Conservation (phyloP, 2,329 filamentous ascomycete species). For the Calonectria naviculata region DNA sequence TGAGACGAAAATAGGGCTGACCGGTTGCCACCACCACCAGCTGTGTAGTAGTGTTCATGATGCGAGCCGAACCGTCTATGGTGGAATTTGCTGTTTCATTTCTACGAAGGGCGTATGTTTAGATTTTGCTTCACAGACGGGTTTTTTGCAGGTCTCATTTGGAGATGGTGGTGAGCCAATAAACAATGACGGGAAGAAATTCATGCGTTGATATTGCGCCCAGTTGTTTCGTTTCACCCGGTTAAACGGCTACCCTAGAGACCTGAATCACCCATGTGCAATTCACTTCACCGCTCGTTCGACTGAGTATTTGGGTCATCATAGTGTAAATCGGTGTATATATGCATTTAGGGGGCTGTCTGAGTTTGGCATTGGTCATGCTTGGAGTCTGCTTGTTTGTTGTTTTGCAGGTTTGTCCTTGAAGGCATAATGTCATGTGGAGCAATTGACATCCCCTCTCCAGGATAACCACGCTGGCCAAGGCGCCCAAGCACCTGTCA, state of each 20-base stretch:
- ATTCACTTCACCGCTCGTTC: background rate
- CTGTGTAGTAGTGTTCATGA: too few relatives aligned
- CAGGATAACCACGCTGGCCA: background rate
- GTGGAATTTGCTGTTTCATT: background rate
- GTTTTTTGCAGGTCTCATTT: background rate
- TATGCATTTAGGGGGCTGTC: background rate
- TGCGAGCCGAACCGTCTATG: background rate
- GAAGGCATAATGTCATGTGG: background rate
- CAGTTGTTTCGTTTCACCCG: background rate
- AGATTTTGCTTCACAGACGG: background rate
- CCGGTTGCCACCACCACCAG: background rate
- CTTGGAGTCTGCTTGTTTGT: background rate
- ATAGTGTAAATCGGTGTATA: background rate
- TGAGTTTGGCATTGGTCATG: background rate
- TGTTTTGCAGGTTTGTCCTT: too few relatives aligned
- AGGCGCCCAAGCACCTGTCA: background rate
- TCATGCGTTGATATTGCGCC: background rate
- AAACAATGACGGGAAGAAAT: background rate
- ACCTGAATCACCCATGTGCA: background rate
- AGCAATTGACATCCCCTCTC: background rate
- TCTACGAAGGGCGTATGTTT: background rate
- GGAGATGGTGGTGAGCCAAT: background rate
- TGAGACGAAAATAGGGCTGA: conserved; percentile 8
- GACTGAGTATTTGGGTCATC: too few relatives aligned
- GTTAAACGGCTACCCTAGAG: background rate